Conservation (phyloP, 148 eudicot species). For the Rhododendron mucronatum region DNA sequence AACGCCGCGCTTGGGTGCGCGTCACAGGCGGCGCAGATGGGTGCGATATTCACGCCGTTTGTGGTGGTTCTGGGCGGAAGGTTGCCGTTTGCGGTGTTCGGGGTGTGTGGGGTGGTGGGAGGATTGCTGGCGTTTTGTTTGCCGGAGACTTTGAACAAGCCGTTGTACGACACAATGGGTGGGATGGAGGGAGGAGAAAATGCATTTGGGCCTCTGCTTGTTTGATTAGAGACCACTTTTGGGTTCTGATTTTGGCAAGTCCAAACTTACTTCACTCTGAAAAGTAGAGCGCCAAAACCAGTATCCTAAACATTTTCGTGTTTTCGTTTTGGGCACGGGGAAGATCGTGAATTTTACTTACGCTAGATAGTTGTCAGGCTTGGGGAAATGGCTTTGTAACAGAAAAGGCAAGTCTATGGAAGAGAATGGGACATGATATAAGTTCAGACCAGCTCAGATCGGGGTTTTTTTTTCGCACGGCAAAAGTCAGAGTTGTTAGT, state of each 20-base stretch:
- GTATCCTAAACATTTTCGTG: background rate
- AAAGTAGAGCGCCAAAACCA: too few relatives aligned
- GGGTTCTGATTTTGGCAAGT: background rate
- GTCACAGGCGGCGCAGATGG: slow-evolving; percentile 82
- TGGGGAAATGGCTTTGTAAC: too few relatives aligned
- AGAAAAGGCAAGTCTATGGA: too few relatives aligned
- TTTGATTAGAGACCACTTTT: background rate
- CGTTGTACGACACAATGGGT: slow-evolving; percentile 77
- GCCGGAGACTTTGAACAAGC: slow-evolving; percentile 78
- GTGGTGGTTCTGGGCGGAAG: slow-evolving; percentile 68
- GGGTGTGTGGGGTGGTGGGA: slow-evolving; percentile 58
- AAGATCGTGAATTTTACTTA: background rate
- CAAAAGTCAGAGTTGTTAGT: too few relatives aligned
- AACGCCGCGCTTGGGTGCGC: slow-evolving; percentile 81
- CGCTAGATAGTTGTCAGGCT: background rate
- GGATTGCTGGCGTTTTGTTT: slow-evolving; percentile 55
- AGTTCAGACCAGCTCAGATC: too few relatives aligned
- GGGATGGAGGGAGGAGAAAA: slow-evolving; percentile 72
- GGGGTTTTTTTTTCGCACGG: too few relatives aligned
- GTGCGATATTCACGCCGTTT: slow-evolving; percentile 80
- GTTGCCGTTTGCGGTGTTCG: slow-evolving; percentile 61
- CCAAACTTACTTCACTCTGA: background rate
- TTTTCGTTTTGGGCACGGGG: background rate
- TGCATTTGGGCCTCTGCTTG: background rate
- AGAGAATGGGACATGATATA: too few relatives aligned